Evolutionary conservation across 129 eudicot species (phyloP).

Genomic region (Lonicera japonica): DNA sequence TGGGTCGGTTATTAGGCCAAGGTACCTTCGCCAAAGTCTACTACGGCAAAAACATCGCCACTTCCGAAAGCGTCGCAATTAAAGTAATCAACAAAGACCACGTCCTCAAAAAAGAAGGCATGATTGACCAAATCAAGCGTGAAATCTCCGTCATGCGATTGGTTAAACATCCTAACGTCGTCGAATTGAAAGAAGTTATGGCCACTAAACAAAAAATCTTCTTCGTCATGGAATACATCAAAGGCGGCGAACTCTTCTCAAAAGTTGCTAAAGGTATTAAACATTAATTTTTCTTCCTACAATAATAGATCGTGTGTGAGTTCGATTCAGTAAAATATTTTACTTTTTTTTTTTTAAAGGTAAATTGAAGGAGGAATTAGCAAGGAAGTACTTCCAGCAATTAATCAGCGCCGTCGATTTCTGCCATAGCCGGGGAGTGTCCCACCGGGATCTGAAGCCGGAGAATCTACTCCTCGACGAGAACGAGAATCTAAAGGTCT

Average conservation of each 20-base stretch:
- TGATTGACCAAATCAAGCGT: constrained; percentile 69
- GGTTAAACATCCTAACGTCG: constrained; percentile 80
- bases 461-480: constrained; percentile 69
- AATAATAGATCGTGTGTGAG: no score
- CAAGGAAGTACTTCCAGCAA: constrained; percentile 76
- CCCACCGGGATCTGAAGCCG: constrained; percentile 77
- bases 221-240: constrained; percentile 74
- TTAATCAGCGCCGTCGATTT: constrained; percentile 75
- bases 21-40: constrained; percentile 91
- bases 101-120: constrained; percentile 53
- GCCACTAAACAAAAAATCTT: constrained; percentile 60
- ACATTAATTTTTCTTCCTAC: no score
- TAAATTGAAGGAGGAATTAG: constrained; percentile 48
- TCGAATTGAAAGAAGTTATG: constrained; percentile 65
- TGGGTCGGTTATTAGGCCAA: constrained; percentile 74
- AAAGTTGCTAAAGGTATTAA: constrained; percentile 49
- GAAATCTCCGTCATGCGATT: constrained; percentile 77
- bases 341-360: no score
- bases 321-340: no score
- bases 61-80: constrained; percentile 67
- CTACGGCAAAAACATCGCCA: constrained; percentile 35
- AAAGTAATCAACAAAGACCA: constrained; percentile 72
- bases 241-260: constrained; percentile 83
- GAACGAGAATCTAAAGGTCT: constrained; percentile 47
- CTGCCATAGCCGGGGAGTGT: constrained; percentile 78